Percentiles rank a stretch among this genome's conserved stretches.
Evolutionary conservation across 192 early-diverging fungal species (phyloP).

Genomic region (Dispira simplex): DNA sequence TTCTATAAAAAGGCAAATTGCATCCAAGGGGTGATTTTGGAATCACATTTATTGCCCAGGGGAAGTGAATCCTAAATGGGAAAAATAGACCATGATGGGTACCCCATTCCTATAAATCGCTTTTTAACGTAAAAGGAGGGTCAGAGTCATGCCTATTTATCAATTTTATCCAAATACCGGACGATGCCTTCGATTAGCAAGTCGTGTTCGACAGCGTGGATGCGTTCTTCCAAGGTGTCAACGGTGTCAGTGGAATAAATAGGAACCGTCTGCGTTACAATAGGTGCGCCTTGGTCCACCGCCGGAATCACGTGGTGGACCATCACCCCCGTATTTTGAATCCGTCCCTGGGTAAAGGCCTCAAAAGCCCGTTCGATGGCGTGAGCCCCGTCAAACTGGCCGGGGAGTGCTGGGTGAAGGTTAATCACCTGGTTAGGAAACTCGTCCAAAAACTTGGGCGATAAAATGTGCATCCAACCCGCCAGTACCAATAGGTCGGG

Average conservation of each 20-base stretch:
- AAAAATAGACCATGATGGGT: no score
- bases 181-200: constrained; percentile 68
- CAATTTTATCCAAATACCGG: constrained; percentile 24
- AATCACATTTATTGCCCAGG: no score
- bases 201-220: constrained; percentile 80
- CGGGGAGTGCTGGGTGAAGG: constrained; percentile 92
- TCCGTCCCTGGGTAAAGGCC: constrained; percentile 65
- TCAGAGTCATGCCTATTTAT: no score
- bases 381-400: constrained; percentile 91
- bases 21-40: no score
- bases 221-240: constrained; percentile 68
- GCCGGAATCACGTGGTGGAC: constrained; percentile 93
- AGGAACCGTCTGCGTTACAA: constrained; percentile 60
- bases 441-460: constrained; percentile 57
- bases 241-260: constrained; percentile 65
- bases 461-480: constrained; percentile 98
- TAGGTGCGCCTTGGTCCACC: constrained; percentile 88
- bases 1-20: no score
- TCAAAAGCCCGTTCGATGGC: constrained; percentile 89
- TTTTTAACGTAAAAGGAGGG: no score
- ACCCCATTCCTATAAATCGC: no score
- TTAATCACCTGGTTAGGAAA: constrained; percentile 76
- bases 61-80: no score
- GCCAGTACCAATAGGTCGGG: constrained; percentile 87
- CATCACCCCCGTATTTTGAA: constrained; percentile 65